Base-by-base conservation (phyloP, 2,329 filamentous ascomycete species). In the Trichoderma lentiforme region DNA sequence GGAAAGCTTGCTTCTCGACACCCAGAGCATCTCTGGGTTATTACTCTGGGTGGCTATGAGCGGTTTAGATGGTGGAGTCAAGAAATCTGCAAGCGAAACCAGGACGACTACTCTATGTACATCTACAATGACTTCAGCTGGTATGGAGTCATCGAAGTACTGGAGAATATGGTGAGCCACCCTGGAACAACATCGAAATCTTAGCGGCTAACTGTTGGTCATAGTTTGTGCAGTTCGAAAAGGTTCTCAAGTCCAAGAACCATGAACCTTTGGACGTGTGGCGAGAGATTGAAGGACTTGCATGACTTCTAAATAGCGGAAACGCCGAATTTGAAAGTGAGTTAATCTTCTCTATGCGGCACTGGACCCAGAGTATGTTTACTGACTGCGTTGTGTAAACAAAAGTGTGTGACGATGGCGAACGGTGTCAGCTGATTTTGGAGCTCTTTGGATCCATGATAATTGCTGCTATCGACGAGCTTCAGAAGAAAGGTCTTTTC, bases 71-170 rank as follows among this genome's bases (percentile, higher is more conserved):
- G 75, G 75, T 78, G 77, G 76, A 4, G 47, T 2, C 69, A 71
- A 9, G 77, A 77, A 32, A 60, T 70, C 18, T 26, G 68, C 43
- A 77, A 77, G 53, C 73, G 72, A 18, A 74, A 77, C 63, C 83
- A 81, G 2, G 83, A 86, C 62, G 73, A 72, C 47, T 85, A 86
- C 56, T 21, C 21, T 7, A 82, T 86, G 81, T 77, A 84, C 74
- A 81, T 81, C 2, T 84, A 79, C 75, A 86, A 85, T 66, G 82
- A 85, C 72, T 82, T 82, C 61, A 74, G 66, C 6, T 76, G 72
- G 4, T 85, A 83, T 58, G 84, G 84, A 1, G 66, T 77, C 8
- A 56, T 86, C 0, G 83, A 86, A 76, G 74, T 83, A 0, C 28
- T 85, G 5, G 78, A 86, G 74, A 86, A 86, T 66, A 66, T 75